These are phyloP conservation scores for Elsinoe arachidis DNA, from an alignment of 2,329 filamentous ascomycete genomes.

Conservation along the genomic window DNA sequence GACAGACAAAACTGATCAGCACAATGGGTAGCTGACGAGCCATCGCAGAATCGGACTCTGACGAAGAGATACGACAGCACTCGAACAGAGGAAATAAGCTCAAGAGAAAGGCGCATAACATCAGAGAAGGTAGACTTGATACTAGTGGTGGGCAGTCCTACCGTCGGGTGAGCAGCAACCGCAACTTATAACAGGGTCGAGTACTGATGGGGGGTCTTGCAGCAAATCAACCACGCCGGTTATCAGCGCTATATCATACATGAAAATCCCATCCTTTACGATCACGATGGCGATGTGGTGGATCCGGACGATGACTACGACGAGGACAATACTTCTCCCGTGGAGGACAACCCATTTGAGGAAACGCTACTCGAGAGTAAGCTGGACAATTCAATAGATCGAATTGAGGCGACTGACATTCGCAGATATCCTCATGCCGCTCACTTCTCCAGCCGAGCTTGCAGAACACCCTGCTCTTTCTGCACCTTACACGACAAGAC, in stretches of 20 bases:
- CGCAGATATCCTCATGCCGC: constrained; percentile 62
- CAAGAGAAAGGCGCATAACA: constrained; percentile 64
- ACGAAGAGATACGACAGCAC: constrained; percentile 59
- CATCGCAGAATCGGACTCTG: constrained; percentile 63
- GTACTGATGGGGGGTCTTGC: constrained; percentile 9
- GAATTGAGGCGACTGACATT: constrained; percentile 16
- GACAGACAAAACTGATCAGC: background rate
- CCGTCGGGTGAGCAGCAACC: constrained; percentile 50
- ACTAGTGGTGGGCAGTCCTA: constrained; percentile 59
- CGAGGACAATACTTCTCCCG: constrained; percentile 57
- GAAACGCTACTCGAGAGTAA: constrained; percentile 62
- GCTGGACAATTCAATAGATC: constrained; percentile 22
- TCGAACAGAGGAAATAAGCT: constrained; percentile 73
- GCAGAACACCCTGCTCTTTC: constrained; percentile 66
- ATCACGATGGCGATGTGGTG: constrained; percentile 58
- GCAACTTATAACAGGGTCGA: background rate
- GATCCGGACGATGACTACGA: constrained; percentile 56
- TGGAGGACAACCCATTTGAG: constrained; percentile 64
- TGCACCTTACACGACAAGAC: constrained; percentile 64
- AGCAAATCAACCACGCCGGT: constrained; percentile 67
- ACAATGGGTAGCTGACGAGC: background rate
- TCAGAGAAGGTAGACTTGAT: constrained; percentile 61
- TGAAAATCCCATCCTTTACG: constrained; percentile 62
- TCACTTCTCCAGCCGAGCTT: constrained; percentile 66
- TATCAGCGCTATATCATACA: constrained; percentile 64